These are phyloP conservation scores for Erigeron philadelphicus DNA, from an alignment of 140 eudicot genomes.

Conservation along the genomic window DNA sequence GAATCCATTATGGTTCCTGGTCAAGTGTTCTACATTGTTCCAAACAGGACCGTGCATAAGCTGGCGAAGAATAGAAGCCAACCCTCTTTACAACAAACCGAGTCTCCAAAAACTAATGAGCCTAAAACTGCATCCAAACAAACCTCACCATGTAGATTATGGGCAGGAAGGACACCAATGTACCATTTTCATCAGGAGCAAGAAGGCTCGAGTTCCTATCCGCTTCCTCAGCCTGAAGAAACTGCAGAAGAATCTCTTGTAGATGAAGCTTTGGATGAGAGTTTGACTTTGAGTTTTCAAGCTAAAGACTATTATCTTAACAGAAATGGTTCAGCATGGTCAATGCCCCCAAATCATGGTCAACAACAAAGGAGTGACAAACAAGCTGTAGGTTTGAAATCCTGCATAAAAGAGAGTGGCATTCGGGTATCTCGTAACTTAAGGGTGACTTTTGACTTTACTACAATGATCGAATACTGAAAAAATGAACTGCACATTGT, in stretches of 20 bases:
- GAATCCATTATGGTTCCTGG: slow-evolving; percentile 59
- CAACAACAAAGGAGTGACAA: slow-evolving; percentile 16
- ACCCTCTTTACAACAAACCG: slow-evolving; percentile 18
- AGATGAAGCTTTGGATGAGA: slow-evolving; percentile 21
- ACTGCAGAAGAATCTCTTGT: not conserved
- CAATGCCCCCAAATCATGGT: slow-evolving; percentile 1
- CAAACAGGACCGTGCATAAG: slow-evolving; percentile 36
- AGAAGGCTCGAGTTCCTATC: slow-evolving; percentile 22
- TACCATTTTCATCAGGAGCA: slow-evolving; percentile 19
- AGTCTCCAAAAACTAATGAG: slow-evolving; percentile 12
- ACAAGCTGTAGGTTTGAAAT: slow-evolving; percentile 26
- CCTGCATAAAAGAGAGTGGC: slow-evolving; percentile 46
- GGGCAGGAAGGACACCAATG: slow-evolving; percentile 45
- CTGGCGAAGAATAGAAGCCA: slow-evolving; percentile 36
- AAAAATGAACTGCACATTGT: slow-evolving; percentile 7
- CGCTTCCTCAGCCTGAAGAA: not conserved
- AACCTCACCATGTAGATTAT: slow-evolving; percentile 15
- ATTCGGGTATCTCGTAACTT: slow-evolving; percentile 23
- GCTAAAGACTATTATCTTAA: slow-evolving; percentile 30
- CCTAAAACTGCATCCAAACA: slow-evolving; percentile 3
- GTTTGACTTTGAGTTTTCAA: slow-evolving; percentile 22
- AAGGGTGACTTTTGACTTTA: slow-evolving; percentile 43
- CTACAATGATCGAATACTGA: slow-evolving; percentile 16
- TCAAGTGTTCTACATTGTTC: slow-evolving; percentile 57
- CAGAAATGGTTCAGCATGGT: slow-evolving; percentile 18